phyloP scores from a whole-genome alignment of 1,284 basidiomycete genomes.

The Somion occarium region DNA sequence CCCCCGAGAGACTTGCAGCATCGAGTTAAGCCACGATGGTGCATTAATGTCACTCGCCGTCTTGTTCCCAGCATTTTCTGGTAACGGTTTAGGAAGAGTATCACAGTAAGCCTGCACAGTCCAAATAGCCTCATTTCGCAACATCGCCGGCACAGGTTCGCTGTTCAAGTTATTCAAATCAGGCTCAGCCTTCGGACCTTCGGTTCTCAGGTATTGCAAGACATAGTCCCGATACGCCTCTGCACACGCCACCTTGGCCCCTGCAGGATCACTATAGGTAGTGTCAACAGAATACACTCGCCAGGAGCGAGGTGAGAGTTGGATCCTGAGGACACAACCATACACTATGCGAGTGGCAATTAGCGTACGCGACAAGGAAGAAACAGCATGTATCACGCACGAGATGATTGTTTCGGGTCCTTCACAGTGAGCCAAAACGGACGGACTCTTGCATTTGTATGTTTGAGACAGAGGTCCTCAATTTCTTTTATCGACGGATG shows the following conservation, averaged over 20 bases:
- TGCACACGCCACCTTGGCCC: conserved; percentile 52
- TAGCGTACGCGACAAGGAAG: background rate
- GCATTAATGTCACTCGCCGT: conserved; percentile 45
- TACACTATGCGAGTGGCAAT: conserved; percentile 31
- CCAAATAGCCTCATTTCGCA: conserved; percentile 15
- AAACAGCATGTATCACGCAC: background rate
- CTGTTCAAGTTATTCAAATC: conserved; percentile 9
- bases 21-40: conserved; percentile 47
- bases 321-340: conserved; percentile 53
- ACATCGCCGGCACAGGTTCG: conserved; percentile 8
- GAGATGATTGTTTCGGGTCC: background rate
- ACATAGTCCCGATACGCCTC: conserved; percentile 40
- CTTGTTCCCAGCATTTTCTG: conserved; percentile 42
- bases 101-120: conserved; percentile 54
- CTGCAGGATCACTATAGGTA: conserved; percentile 30
- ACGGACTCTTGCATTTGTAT: background rate
- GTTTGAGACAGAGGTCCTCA: background rate
- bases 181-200: conserved; percentile 40
- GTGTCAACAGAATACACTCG: conserved; percentile 47
- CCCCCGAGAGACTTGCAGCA: conserved; percentile 46
- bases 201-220: conserved; percentile 51
- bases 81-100: conserved; percentile 52
- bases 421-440: background rate
- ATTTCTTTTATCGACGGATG: background rate
- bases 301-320: conserved; percentile 40